Conservation (phyloP, 2,329 filamentous ascomycete genomes). For the Falciphora oryzae region DNA sequence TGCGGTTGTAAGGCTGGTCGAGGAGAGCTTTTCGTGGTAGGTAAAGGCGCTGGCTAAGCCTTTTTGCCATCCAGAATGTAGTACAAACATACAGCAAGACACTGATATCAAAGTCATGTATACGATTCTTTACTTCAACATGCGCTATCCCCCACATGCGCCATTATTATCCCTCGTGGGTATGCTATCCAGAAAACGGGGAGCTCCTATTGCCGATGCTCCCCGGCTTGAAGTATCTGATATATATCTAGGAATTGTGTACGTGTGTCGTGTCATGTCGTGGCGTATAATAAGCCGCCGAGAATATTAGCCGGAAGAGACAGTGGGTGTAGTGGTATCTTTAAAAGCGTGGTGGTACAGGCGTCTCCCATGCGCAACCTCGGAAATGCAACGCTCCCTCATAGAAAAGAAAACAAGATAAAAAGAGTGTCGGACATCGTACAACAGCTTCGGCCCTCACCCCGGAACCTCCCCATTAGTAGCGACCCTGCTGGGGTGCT, state of each 20-base stretch:
- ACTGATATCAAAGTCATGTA: neutral
- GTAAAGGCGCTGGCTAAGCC: no score
- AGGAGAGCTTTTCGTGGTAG: neutral
- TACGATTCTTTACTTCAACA: neutral
- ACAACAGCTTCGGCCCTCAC: neutral
- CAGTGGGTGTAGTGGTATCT: constrained; percentile 1
- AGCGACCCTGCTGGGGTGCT: neutral
- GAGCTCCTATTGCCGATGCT: neutral
- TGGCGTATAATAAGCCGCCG: neutral
- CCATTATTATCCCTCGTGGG: neutral
- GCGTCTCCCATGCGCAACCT: neutral
- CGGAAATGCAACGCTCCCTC: constrained; percentile 1
- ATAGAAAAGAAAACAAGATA: neutral
- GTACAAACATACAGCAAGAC: no score
- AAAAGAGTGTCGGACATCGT: neutral
- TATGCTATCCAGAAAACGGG: neutral
- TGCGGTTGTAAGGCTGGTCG: neutral
- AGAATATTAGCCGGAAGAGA: neutral
- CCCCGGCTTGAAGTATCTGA: neutral
- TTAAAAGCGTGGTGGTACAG: neutral
- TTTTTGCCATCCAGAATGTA: no score
- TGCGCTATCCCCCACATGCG: neutral
- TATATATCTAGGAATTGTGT: neutral
- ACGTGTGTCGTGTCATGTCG: neutral
- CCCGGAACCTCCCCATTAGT: neutral